These are phyloP conservation scores for Phoenix roebelenii DNA, from an alignment of 176 grass and related monocot genomes.

Conservation along the genomic window DNA sequence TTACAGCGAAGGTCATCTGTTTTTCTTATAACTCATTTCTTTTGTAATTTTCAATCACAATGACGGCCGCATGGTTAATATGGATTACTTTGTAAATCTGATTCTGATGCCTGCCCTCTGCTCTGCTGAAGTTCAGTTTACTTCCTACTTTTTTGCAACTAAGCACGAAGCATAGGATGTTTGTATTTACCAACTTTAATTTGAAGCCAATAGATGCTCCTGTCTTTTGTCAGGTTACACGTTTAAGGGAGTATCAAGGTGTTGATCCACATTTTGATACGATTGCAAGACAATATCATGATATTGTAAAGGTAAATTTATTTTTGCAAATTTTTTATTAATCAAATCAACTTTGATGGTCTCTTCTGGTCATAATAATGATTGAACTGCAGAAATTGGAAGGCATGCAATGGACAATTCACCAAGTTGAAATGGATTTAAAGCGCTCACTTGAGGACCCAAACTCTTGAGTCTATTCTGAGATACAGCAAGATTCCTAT, in stretches of 20 bases:
- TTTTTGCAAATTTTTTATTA: neutral
- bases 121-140: too few relatives aligned
- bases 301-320: conserved; percentile 65
- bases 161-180: too few relatives aligned
- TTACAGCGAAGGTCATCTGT: too few relatives aligned
- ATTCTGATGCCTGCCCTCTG: too few relatives aligned
- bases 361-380: conserved; percentile 2
- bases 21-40: too few relatives aligned
- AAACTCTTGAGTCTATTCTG: conserved; percentile 3
- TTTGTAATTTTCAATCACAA: too few relatives aligned
- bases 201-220: too few relatives aligned
- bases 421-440: conserved; percentile 95
- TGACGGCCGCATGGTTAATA: too few relatives aligned
- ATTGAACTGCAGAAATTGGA: conserved; percentile 65
- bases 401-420: conserved; percentile 95
- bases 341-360: neutral
- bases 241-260: conserved; percentile 89
- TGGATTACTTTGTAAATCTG: too few relatives aligned
- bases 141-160: too few relatives aligned
- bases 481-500: too few relatives aligned
- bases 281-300: conserved; percentile 93
- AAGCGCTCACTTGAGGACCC: conserved; percentile 45
- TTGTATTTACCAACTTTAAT: too few relatives aligned
- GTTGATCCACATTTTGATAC: conserved; percentile 95
- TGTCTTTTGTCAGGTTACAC: conserved; percentile 51